These are phyloP conservation scores for Phlebopus sp. DNA, from an alignment of 1,284 basidiomycete species.

Conservation along the genomic window DNA sequence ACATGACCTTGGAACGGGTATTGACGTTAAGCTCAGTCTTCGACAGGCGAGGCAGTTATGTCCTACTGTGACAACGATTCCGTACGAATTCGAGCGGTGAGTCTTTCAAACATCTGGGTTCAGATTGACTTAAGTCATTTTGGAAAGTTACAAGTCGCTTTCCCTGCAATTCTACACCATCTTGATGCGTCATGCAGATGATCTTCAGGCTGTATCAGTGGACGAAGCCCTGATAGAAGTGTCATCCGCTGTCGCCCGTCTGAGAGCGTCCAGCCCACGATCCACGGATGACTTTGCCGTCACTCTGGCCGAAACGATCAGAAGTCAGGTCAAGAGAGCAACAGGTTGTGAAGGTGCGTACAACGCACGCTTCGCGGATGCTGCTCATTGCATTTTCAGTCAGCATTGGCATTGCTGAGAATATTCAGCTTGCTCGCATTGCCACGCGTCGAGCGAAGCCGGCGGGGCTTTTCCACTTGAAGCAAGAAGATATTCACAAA, in stretches of 20 bases:
- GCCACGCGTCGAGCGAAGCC: slow-evolving; percentile 93
- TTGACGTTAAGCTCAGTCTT: slow-evolving; percentile 46
- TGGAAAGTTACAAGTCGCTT: slow-evolving; percentile 75
- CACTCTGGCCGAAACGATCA: slow-evolving; percentile 78
- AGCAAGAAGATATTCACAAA: slow-evolving; percentile 47
- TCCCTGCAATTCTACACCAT: slow-evolving; percentile 91
- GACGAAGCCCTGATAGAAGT: slow-evolving; percentile 96
- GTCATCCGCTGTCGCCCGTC: slow-evolving; percentile 58
- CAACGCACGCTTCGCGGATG: not conserved
- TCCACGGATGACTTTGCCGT: slow-evolving; percentile 54
- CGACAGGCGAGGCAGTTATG: slow-evolving; percentile 84
- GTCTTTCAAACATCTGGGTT: slow-evolving; percentile 12
- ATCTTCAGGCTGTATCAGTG: slow-evolving; percentile 92
- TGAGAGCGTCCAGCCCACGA: slow-evolving; percentile 30
- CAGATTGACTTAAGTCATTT: not conserved
- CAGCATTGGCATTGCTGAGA: slow-evolving; percentile 89
- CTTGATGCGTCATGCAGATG: slow-evolving; percentile 85
- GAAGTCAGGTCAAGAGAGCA: slow-evolving; percentile 68
- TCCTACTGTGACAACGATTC: slow-evolving; percentile 75
- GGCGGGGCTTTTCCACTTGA: slow-evolving; percentile 77
- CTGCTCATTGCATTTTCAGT: slow-evolving; percentile 43
- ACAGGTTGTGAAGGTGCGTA: slow-evolving; percentile 82
- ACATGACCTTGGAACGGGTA: not conserved
- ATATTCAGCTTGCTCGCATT: slow-evolving; percentile 89
- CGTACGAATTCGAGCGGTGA: slow-evolving; percentile 84